Evolutionary conservation across 768 basidiomycete genomes (phyloP), one percentile per base, ranked within the genome.

Genomic region (Postia placenta): DNA sequence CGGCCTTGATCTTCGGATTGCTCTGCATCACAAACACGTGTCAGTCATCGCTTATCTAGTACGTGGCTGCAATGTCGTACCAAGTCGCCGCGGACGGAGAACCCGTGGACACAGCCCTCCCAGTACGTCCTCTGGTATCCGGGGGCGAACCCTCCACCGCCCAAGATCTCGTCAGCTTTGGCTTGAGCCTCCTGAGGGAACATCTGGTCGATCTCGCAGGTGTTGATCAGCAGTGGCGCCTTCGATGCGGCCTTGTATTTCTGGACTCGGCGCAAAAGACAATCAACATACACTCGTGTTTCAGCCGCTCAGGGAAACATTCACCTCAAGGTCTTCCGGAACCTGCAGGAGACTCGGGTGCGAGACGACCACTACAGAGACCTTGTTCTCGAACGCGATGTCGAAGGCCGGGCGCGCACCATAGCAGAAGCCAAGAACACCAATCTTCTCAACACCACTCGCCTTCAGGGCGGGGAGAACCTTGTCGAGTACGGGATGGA

Each of bases 1-100:
- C 82, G 22, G 74, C 77, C 62, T 79, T 79, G 39, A 77, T 69
- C 48, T 68, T 67, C 0, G 78, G 75, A 42, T 72, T 64, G 47
- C 62, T 70, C 55, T 58, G 47, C 22, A 56, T 19, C 5, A 7
- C 2, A 17, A 17, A 5, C 3, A 26, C 5, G 14, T 11, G 19
- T 14, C 41, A 25, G 17, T 33, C 47, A 25, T 35, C 74, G 71
- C 3, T 71, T 65, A 0, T 72, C 74, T 52, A 63, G 59, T 2
- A 60, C 60, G 28, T 65, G 60, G 1, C 38, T 54, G 50, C 59
- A 60, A 1, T 57, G 11, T 47, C 62, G 35, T 47, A 67, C 65
- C 35, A 61, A 24, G 39, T 67, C 65, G 3, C 76, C 75, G 5
- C 76, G 73, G 12, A 73, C 68, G 0, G 74, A 73, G 56, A 66